These are phyloP conservation scores for Suillus subaureus DNA, from an alignment of 768 basidiomycete genomes.

Conservation along the genomic window DNA sequence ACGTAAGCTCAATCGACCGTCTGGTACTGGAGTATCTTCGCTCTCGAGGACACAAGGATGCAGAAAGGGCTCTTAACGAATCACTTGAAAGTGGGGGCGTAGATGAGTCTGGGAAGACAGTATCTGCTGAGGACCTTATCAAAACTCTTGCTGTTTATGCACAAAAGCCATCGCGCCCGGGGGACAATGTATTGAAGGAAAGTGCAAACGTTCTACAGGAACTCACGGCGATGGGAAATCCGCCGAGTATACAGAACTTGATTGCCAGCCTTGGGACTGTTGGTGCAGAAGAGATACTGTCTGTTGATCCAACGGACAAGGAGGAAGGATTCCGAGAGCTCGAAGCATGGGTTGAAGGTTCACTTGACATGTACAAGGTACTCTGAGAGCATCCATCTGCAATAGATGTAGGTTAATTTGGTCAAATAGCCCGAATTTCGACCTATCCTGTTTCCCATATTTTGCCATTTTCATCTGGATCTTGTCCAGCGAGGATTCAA, in stretches of 20 bases:
- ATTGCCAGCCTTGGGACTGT: conserved; percentile 78
- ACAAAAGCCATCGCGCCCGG: conserved; percentile 65
- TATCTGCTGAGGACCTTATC: conserved; percentile 53
- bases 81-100: conserved; percentile 33
- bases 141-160: conserved; percentile 66
- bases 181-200: conserved; percentile 74
- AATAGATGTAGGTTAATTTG: conserved; percentile 8
- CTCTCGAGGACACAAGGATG: conserved; percentile 44
- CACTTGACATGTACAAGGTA: conserved; percentile 89
- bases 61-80: conserved; percentile 47
- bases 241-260: conserved; percentile 72
- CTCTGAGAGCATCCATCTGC: conserved; percentile 23
- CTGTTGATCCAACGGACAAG: conserved; percentile 81
- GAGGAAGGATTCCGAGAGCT: conserved; percentile 85
- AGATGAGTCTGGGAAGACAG: conserved; percentile 40
- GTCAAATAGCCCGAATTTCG: conserved; percentile 84
- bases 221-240: conserved; percentile 67
- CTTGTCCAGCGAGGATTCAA: conserved; percentile 89
- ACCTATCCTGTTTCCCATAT: conserved; percentile 93
- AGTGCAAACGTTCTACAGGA: conserved; percentile 66
- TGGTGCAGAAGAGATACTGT: conserved; percentile 81
- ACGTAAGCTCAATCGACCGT: conserved; percentile 36
- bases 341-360: conserved; percentile 88
- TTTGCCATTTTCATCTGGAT: conserved; percentile 96
- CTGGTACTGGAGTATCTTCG: conserved; percentile 53